Base-by-base conservation (phyloP, 495 filamentous ascomycete species). In the Aspergillus baeticus region DNA sequence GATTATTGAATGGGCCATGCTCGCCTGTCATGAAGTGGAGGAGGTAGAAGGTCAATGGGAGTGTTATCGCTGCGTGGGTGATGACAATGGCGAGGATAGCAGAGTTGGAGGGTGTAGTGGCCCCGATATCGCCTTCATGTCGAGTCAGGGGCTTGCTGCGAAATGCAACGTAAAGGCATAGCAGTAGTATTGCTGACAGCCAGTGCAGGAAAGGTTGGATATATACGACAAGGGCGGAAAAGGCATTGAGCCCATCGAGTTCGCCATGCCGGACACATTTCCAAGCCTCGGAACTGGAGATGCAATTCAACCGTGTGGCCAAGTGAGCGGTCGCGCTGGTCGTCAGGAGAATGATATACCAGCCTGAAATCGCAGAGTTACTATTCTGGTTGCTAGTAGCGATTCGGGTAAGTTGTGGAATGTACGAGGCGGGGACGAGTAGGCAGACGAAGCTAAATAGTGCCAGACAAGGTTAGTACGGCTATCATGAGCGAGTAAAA, bases 291-390 rank as follows among this genome's bases (percentile, higher is more conserved):
- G 22, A 34, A 26, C 46, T 50, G n/a, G 31, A 20, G 6, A 35
- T 7, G 20, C 33, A 14, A 22, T 35, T 31, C 6, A 50, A 34
- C 18, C 46, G 26, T 10, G 31, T 13, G 29, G 46, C 46, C 15
- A 50, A 17, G 22, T 50, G 46, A 13, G 46, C 26, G 26, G 46
- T 50, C 10, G 46, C 46, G 33, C 46, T 50, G 4, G 29, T 50
- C 4, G 46, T 50, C 26, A 50, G 46, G 46, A 50, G 46, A 20
- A 36, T 50, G 13, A 50, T 50, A 50, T 50, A 50, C 46, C 46
- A 50, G 23, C 46, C 46, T 34, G 46, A 50, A 13, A 50, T 50
- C n/a, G 23, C 46, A 1, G 46, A 14, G 33, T 50, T 35, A 10
- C 23, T 15, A 20, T 22, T 36, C 22, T 26, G 23, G 31, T 50